These are phyloP conservation scores for Nicotiana attenuata DNA, from an alignment of 257 asterid genomes.

Conservation along the genomic window DNA sequence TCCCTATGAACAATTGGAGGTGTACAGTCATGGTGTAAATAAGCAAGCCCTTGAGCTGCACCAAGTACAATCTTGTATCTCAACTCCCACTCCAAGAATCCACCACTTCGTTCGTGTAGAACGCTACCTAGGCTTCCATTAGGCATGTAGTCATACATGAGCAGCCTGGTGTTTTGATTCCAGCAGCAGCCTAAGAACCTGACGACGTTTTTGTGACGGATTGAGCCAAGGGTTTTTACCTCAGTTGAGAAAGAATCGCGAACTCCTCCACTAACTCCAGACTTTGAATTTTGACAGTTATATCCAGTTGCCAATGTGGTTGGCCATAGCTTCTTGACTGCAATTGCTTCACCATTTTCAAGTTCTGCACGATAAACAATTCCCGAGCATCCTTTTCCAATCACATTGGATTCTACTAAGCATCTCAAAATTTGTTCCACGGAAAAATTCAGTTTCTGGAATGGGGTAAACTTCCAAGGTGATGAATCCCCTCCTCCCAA, in stretches of 20 bases:
- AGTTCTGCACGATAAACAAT: constrained; percentile 61
- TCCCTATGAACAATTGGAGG: constrained; percentile 86
- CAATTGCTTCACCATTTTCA: constrained; percentile 54
- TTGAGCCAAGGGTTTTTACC: constrained; percentile 70
- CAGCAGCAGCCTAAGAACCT: constrained; percentile 86
- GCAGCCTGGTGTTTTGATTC: constrained; percentile 65
- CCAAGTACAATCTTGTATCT: constrained; percentile 67
- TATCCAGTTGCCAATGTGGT: constrained; percentile 29
- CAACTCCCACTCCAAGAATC: constrained; percentile 78
- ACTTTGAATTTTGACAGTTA: constrained; percentile 24
- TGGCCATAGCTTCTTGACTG: constrained; percentile 83
- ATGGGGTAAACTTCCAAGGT: constrained; percentile 71
- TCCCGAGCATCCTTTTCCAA: constrained; percentile 87
- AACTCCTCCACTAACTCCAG: constrained; percentile 28
- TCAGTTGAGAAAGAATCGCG: constrained; percentile 80
- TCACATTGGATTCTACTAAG: constrained; percentile 57
- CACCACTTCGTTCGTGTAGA: constrained; percentile 54
- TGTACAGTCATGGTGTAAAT: constrained; percentile 77
- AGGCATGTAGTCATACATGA: constrained; percentile 87
- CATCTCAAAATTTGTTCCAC: constrained; percentile 49
- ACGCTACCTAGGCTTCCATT: constrained; percentile 81
- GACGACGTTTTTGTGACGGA: constrained; percentile 79
- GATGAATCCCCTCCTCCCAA: constrained; percentile 34
- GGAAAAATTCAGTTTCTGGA: constrained; percentile 63
- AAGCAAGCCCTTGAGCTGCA: constrained; percentile 78